These are phyloP conservation scores for Teratosphaeria viscida DNA, from an alignment of 2,329 filamentous ascomycete species.

Conservation along the genomic window DNA sequence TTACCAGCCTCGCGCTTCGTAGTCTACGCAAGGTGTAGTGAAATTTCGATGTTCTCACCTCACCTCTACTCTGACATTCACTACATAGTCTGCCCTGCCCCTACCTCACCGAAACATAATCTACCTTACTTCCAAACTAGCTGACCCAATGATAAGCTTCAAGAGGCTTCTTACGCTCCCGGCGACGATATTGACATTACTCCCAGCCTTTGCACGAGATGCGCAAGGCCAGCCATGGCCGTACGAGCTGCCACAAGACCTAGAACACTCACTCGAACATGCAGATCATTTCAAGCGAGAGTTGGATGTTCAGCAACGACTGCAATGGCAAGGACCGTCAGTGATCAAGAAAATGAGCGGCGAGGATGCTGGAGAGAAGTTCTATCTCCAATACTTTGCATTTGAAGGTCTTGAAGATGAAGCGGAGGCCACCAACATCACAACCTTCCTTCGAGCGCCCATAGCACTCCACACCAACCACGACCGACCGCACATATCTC, in stretches of 20 bases:
- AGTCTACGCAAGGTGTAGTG: neutral
- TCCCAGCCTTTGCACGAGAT: slow-evolving; percentile 4
- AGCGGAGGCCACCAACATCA: slow-evolving; percentile 9
- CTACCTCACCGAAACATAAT: neutral
- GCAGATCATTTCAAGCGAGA: slow-evolving; percentile 33
- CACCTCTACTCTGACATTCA: neutral
- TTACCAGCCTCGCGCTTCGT: neutral
- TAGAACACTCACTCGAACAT: slow-evolving; percentile 40
- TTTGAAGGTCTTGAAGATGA: slow-evolving; percentile 24
- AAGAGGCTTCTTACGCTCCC: slow-evolving; percentile 15
- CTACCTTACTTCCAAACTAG: neutral
- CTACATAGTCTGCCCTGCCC: neutral
- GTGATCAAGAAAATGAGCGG: slow-evolving; percentile 63
- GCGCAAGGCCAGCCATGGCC: slow-evolving; percentile 32
- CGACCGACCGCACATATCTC: slow-evolving; percentile 5
- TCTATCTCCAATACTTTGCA: slow-evolving; percentile 56
- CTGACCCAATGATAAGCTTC: neutral
- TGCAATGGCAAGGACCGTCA: slow-evolving; percentile 40
- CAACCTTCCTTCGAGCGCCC: slow-evolving; percentile 27
- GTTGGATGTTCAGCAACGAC: slow-evolving; percentile 29
- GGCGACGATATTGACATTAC: slow-evolving; percentile 13
- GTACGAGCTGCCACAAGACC: slow-evolving; percentile 34
- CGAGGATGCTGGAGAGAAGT: slow-evolving; percentile 60
- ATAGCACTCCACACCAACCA: slow-evolving; percentile 40
- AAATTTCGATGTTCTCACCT: neutral